Percentiles rank a stretch among this genome's conserved stretches.
Evolutionary conservation across 768 basidiomycete species (phyloP).

Genomic region (Leccinum obscurum): DNA sequence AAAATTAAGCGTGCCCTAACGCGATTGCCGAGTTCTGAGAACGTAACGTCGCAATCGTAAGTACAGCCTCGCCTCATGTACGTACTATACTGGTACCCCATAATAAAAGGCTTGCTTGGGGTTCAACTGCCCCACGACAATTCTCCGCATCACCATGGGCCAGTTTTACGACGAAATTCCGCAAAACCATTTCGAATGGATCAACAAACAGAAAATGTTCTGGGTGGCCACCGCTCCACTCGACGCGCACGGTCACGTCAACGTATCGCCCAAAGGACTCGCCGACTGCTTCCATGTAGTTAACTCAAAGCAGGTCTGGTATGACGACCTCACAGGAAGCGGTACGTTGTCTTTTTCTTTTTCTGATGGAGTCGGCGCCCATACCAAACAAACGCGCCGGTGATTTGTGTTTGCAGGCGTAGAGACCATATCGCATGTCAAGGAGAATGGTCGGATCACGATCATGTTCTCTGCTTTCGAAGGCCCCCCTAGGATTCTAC

Average conservation of each 20-base stretch:
- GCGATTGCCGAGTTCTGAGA: too few species aligned
- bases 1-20: too few species aligned
- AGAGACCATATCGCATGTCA: constrained; percentile 61
- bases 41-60: too few species aligned
- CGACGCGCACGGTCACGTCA: constrained; percentile 55
- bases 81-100: too few species aligned
- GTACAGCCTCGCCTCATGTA: too few species aligned
- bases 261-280: constrained; percentile 70
- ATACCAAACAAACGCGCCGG: neutral
- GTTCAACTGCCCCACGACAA: neutral
- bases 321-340: constrained; percentile 70
- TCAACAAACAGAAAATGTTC: constrained; percentile 63
- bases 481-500: constrained; percentile 56
- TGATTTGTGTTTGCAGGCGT: constrained; percentile 37
- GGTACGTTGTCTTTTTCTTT: constrained; percentile 39
- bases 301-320: constrained; percentile 60
- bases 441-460: constrained; percentile 65
- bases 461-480: constrained; percentile 63
- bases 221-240: constrained; percentile 74
- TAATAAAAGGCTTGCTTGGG: too few species aligned
- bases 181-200: constrained; percentile 52
- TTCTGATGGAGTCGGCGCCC: neutral
- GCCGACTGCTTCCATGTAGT: constrained; percentile 62
- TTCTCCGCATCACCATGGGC: constrained; percentile 42
- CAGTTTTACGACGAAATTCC: constrained; percentile 63